These are phyloP conservation scores for Coelastrella sp. DNA, from an alignment of 139 green algal species.

Conservation along the genomic window DNA sequence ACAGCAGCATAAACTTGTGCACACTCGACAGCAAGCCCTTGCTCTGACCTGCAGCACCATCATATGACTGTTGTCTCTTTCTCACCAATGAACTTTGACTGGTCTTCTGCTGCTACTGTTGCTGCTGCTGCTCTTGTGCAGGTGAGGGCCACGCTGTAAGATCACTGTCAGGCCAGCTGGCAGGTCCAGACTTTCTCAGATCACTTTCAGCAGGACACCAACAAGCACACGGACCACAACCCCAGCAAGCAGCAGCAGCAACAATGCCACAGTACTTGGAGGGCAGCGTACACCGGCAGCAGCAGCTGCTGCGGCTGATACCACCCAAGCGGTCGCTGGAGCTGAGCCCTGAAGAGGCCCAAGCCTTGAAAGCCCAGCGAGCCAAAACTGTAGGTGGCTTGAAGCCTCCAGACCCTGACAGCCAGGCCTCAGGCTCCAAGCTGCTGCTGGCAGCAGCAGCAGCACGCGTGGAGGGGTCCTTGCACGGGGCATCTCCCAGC, in stretches of 20 bases:
- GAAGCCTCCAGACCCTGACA: not conserved
- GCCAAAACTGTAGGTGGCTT: not conserved
- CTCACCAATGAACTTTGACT: too few species aligned
- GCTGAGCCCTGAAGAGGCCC: not conserved
- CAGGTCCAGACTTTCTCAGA: not conserved
- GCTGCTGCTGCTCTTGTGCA: not conserved
- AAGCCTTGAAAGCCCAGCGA: not conserved
- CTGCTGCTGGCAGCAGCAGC: constrained; percentile 18
- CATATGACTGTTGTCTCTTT: too few species aligned
- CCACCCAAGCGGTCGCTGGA: constrained; percentile 27
- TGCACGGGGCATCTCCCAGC: constrained; percentile 1
- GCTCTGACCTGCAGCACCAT: too few species aligned
- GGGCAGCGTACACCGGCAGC: constrained; percentile 34
- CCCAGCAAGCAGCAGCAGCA: constrained; percentile 15
- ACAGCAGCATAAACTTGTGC: too few species aligned
- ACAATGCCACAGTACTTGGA: constrained; percentile 8
- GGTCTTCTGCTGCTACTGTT: not conserved
- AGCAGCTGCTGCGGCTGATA: constrained; percentile 43
- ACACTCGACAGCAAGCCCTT: too few species aligned
- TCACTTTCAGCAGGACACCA: not conserved
- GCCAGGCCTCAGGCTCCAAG: not conserved
- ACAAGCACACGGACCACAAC: not conserved
- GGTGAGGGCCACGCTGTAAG: not conserved
- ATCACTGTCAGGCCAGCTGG: not conserved
- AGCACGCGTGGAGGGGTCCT: constrained; percentile 14